Evolutionary conservation across 441 rosid species (phyloP), one percentile per base, ranked within the genome.

Genomic region (Corymbia calophylla): DNA sequence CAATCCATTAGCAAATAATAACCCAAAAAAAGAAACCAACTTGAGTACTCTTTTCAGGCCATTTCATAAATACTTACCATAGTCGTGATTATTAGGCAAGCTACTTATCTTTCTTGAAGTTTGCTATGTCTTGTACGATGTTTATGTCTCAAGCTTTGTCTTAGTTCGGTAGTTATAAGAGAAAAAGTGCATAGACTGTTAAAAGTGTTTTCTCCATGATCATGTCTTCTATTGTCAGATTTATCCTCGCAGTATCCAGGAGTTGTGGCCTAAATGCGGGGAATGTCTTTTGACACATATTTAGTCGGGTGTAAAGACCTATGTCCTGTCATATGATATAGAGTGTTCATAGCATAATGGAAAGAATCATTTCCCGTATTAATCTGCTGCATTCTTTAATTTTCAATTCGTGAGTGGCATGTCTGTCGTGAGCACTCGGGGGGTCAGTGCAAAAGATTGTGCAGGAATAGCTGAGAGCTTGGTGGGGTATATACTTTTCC

Each of bases 391-490:
- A 18, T n/a, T n/a, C 35, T 15, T n/a, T 15, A n/a, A n/a, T 64
- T n/a, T 64, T 64, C 35, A 64, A 15, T 64, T n/a, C 35, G 9
- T 5, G 10, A n/a, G 35, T 15, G 35, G 70, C 70, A 27, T 64
- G 35, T 15, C 70, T 1, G 70, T 14, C 11, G 9, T 64, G 0
- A 62, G 9, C 70, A 14, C n/a, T n/a, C 2, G 7, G 9, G 3
- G 18, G 70, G 19, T 14, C 29, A 55, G 60, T 55, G 60, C 19
- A 21, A 21, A 4, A 56, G 13, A 56, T 4, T 9, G 29, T 56
- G 23, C 18, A 6, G 9, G 55, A 53, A 23, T 23, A 56, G 62
- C 62, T 56, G 9, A 56, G 29, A 56, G 29, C 29, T 25, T 56
- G 29, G 29, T 23, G 62, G 27, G 62, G 29, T 56, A 21, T 8